A percentile compares a stretch with the other conserved stretches of the same genome.
Conservation (phyloP, 768 basidiomycete species). For the Serpula lacrymans region DNA sequence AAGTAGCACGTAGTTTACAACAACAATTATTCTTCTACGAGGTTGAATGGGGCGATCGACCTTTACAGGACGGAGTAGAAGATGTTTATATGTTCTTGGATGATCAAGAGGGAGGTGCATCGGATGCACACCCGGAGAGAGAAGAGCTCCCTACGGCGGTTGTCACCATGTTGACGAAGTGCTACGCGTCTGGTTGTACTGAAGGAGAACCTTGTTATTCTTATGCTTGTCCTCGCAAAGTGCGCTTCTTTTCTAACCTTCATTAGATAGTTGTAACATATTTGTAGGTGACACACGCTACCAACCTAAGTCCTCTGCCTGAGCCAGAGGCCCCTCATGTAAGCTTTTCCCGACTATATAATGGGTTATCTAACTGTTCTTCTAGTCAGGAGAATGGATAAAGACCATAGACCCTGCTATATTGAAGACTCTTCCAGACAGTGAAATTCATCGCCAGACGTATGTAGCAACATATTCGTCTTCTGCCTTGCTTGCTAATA, state of each 20-base stretch:
- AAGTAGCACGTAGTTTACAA: slow-evolving; percentile 87
- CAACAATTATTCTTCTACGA: slow-evolving; percentile 95
- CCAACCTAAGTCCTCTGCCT: slow-evolving; percentile 15
- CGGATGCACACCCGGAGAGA: slow-evolving; percentile 56
- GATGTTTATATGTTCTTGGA: slow-evolving; percentile 94
- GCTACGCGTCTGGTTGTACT: slow-evolving; percentile 84
- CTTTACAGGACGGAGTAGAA: slow-evolving; percentile 83
- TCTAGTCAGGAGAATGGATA: slow-evolving; percentile 47
- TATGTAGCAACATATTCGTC: slow-evolving; percentile 25
- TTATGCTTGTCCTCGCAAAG: slow-evolving; percentile 73
- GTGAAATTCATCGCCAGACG: slow-evolving; percentile 83
- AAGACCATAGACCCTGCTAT: slow-evolving; percentile 47
- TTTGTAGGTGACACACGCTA: slow-evolving; percentile 18
- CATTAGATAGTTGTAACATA: too few species aligned
- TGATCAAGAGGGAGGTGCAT: slow-evolving; percentile 65
- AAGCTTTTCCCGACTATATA: slow-evolving; percentile 4
- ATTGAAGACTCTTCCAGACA: slow-evolving; percentile 57
- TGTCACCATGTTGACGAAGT: slow-evolving; percentile 83
- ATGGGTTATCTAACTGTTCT: background rate
- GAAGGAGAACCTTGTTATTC: slow-evolving; percentile 83
- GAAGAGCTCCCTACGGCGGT: slow-evolving; percentile 87
- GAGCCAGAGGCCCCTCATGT: slow-evolving; percentile 31
- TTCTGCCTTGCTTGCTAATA: background rate
- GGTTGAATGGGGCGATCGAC: slow-evolving; percentile 88
- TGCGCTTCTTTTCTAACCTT: slow-evolving; percentile 23